Evolutionary conservation across 345 rosid genomes (phyloP), one percentile per base, ranked within the genome.

Genomic region (Jatropha curcas): DNA sequence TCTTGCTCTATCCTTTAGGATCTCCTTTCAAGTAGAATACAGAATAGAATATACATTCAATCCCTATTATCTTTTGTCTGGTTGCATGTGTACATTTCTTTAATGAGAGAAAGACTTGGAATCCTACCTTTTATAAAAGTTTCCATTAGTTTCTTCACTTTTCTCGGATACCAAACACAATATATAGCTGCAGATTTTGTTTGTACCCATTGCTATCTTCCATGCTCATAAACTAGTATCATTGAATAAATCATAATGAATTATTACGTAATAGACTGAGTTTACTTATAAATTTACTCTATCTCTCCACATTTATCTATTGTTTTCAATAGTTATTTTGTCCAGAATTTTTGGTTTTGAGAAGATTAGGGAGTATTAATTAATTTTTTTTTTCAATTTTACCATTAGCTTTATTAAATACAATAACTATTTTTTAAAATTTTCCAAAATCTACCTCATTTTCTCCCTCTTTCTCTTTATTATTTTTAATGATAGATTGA

Each of bases 61-160:
- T 52, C 28, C 45, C 24, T 58, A 50, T 53, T 79, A 31, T 39
- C 50, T 64, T 75, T 53, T n/a, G 46, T 50, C 24, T 19, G 50
- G 12, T 59, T 31, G 17, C 11, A 57, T 14, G 8, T 11, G 11
- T 51, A 19, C 10, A 41, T 28, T 48, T 30, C 27, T 3, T 31
- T 27, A 20, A 56, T 33, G 55, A 1, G 30, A 33, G 41, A 65
- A 5, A 39, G 13, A 67, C 46, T 17, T 34, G 14, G 60, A 74
- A 67, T 74, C 73, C 39, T 25, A 48, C 12, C 7, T 62, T 17
- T 22, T 14, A 1, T 7, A 0, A n/a, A 41, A 20, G 30, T 30
- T 50, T 8, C 25, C 43, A 28, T 30, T 1, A 1, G 3, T 14
- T 37, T 37, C 33, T 45, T 57, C 24, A 4, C 34, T 25, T 56